phyloP scores from a whole-genome alignment of 352 stramenopile genomes.

The Pythium sukuiense region DNA sequence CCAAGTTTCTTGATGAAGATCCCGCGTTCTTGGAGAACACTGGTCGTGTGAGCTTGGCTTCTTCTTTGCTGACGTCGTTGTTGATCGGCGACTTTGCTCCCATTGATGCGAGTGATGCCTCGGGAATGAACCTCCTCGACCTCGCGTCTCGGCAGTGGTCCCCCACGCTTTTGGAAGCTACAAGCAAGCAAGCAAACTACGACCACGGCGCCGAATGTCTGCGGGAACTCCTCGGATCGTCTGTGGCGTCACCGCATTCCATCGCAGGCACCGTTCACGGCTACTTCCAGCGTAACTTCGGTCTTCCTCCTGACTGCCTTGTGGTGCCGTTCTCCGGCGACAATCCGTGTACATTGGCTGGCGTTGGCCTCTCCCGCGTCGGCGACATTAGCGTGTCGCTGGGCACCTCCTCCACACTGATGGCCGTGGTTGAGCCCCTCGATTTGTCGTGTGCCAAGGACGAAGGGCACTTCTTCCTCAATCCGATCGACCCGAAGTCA shows the following conservation, averaged over 20 bases:
- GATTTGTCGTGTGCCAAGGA: slow-evolving; percentile 46
- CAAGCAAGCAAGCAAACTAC: slow-evolving; percentile 26
- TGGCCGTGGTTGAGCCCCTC: slow-evolving; percentile 48
- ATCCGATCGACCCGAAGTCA: slow-evolving; percentile 67
- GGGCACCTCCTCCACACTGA: slow-evolving; percentile 64
- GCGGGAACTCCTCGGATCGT: slow-evolving; percentile 31
- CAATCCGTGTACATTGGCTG: slow-evolving; percentile 77
- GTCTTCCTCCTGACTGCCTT: slow-evolving; percentile 48
- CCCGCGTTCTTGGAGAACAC: slow-evolving; percentile 43
- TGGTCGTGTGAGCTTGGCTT: slow-evolving; percentile 55
- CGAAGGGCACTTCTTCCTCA: slow-evolving; percentile 85
- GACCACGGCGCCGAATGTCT: slow-evolving; percentile 22
- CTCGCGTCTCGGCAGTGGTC: slow-evolving; percentile 61
- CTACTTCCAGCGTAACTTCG: slow-evolving; percentile 73
- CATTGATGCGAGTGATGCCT: slow-evolving; percentile 80
- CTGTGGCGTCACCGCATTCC: slow-evolving; percentile 49
- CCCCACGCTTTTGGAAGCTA: slow-evolving; percentile 41
- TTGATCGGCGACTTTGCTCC: slow-evolving; percentile 59
- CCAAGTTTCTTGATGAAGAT: slow-evolving; percentile 52
- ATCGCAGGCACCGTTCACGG: slow-evolving; percentile 45
- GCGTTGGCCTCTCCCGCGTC: slow-evolving; percentile 51
- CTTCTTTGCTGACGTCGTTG: slow-evolving; percentile 76
- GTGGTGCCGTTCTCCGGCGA: slow-evolving; percentile 82
- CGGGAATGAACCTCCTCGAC: slow-evolving; percentile 86
- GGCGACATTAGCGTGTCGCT: slow-evolving; percentile 67